Evolutionary conservation across 2,329 filamentous ascomycete species (phyloP), one percentile per base, ranked within the genome.

Genomic region (Trichoderma hamatum): DNA sequence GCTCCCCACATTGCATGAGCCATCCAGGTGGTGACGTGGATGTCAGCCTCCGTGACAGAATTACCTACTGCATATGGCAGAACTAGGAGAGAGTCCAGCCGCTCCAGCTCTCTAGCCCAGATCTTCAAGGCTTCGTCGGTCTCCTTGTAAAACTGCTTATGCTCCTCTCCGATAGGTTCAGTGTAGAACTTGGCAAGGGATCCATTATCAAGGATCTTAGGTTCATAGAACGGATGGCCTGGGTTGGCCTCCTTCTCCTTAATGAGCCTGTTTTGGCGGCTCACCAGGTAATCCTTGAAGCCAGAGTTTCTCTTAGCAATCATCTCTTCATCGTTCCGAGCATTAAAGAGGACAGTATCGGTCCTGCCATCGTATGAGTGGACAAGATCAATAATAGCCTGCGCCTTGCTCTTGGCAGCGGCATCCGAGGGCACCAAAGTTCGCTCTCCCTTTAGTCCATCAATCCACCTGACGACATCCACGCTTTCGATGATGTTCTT

Each of bases 31-130:
- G 68, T 65, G 19, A 65, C 54, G 26, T 73, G 72, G 13, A 72
- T 67, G 16, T 73, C 72, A 19, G 72, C 71, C 56, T 73, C 71
- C 5, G 72, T 68, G 32, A 72, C 11, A 9, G 36, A n/a, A 14
- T 70, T 52, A 19, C 72, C 72, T 4, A 71, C 71, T 24, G 72
- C 72, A 21, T 65, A 73, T 1, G 72, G 72, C 2, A 73, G 70
- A 4, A 69, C 71, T 5, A 73, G 61, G 30, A 71, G 56, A 2
- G 56, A 32, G 28, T 73, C 72, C 3, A 73, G 66, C 46, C 67
- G 70, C 13, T 67, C 68, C 62, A 73, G 32, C 51, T 67, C 70
- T 11, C 36, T 39, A 19, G 72, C 72, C 55, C 73, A 71, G 3
- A 19, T 34, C 1, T 28, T 32, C 30, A 71, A 68, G 21, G 28